Evolutionary conservation across 768 basidiomycete species (phyloP).

Genomic region (Phaeotremella fagi): DNA sequence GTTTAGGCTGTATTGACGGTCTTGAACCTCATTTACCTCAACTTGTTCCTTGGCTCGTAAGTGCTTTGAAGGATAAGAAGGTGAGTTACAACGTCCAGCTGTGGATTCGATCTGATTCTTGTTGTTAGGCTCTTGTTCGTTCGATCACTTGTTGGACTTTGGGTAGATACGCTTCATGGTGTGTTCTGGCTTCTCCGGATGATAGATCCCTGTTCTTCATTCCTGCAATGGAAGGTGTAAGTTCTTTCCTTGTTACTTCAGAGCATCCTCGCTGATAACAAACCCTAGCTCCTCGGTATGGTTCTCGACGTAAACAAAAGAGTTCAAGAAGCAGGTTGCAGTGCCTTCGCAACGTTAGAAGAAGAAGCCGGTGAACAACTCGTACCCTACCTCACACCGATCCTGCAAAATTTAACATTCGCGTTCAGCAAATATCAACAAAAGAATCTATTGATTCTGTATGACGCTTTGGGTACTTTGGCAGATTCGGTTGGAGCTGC

Average conservation of each 20-base stretch:
- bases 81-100: constrained; percentile 50
- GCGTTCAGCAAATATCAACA: constrained; percentile 99
- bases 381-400: constrained; percentile 88
- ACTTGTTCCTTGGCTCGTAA: constrained; percentile 86
- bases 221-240: constrained; percentile 95
- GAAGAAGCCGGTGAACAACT: constrained; percentile 90
- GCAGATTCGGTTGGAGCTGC: constrained; percentile 92
- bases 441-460: constrained; percentile 97
- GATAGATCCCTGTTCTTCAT: constrained; percentile 88
- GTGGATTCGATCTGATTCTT: background rate
- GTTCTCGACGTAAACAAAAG: constrained; percentile 97
- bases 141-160: constrained; percentile 99
- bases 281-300: constrained; percentile 91
- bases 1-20: constrained; percentile 85
- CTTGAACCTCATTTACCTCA: constrained; percentile 93
- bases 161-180: constrained; percentile 98
- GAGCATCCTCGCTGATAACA: too few relatives aligned
- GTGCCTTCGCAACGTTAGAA: constrained; percentile 95
- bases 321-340: constrained; percentile 98
- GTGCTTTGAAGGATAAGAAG: constrained; percentile 84
- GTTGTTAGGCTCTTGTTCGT: constrained; percentile 77
- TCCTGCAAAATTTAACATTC: constrained; percentile 87
- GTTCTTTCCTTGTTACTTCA: constrained; percentile 44
- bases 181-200: constrained; percentile 66
- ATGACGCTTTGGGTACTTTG: constrained; percentile 97